Percentiles rank a stretch among this genome's conserved stretches.
These are phyloP conservation scores for Acanthamoeba sp. DNA, from an alignment of 208 protist species.

Conservation along the genomic window DNA sequence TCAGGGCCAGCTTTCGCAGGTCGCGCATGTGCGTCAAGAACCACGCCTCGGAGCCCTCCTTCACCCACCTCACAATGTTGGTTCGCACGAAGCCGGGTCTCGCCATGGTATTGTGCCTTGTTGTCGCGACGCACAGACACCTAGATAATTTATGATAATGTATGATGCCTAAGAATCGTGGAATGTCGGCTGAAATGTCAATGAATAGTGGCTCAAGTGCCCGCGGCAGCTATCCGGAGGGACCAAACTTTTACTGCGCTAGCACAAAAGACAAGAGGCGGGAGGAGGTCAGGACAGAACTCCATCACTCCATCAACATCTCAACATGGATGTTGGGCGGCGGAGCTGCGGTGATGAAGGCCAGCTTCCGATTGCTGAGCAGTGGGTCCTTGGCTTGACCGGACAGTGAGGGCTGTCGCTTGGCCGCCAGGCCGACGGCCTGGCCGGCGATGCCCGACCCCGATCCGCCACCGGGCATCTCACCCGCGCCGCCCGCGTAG, in stretches of 20 bases:
- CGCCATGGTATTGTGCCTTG: background rate
- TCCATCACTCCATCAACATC: conserved; percentile 48
- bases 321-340: conserved; percentile 54
- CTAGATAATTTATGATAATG: no score
- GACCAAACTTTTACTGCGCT: background rate
- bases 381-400: conserved; percentile 48
- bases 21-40: conserved; percentile 33
- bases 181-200: background rate
- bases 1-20: background rate
- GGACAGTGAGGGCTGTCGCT: conserved; percentile 38
- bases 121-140: no score
- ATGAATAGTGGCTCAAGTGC: background rate
- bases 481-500: background rate
- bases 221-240: no score
- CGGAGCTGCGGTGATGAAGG: conserved; percentile 49
- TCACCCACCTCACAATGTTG: conserved; percentile 46
- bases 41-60: background rate
- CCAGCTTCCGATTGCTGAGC: conserved; percentile 40
- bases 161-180: background rate
- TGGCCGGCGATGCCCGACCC: conserved; percentile 36
- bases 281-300: no score
- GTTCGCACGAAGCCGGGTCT: conserved; percentile 26
- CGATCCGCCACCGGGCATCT: background rate
- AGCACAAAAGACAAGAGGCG: no score
- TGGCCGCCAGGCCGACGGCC: background rate